These are phyloP conservation scores for Penicillium crystallinum DNA, from an alignment of 495 filamentous ascomycete genomes.

Conservation along the genomic window DNA sequence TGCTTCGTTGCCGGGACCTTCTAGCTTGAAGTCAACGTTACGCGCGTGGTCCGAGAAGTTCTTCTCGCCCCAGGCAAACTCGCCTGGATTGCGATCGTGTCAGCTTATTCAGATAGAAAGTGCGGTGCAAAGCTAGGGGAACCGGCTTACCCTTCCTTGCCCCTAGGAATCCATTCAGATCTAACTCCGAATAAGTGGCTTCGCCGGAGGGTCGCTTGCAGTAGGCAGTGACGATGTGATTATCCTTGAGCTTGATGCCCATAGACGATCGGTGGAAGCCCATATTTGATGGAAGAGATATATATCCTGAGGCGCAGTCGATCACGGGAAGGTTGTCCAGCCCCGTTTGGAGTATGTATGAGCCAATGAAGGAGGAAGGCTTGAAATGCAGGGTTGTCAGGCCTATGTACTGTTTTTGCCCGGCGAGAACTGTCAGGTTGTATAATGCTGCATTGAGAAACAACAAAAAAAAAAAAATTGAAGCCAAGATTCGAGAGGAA, in stretches of 20 bases:
- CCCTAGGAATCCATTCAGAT: conserved; percentile 18
- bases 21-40: conserved; percentile 14
- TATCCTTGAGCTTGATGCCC: conserved; percentile 18
- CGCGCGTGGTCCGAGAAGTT: conserved; percentile 12
- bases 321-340: not conserved
- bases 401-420: too few species aligned
- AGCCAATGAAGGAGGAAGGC: too few species aligned
- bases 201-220: conserved; percentile 18
- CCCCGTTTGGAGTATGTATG: not conserved
- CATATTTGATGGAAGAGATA: conserved; percentile 7
- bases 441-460: not conserved
- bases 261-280: conserved; percentile 25
- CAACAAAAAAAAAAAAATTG: not conserved
- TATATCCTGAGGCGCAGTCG: not conserved
- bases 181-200: conserved; percentile 20
- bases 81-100: conserved; percentile 11
- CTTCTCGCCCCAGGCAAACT: conserved; percentile 18
- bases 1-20: conserved; percentile 17
- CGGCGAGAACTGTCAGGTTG: not conserved
- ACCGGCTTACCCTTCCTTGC: conserved; percentile 17
- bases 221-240: conserved; percentile 21
- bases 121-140: not conserved
- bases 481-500: not conserved
- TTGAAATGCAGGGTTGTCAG: too few species aligned
- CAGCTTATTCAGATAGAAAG: not conserved